Percentiles rank a stretch among this genome's conserved stretches.
Evolutionary conservation across 495 filamentous ascomycete genomes (phyloP).

Genomic region (Neurospora sp.): DNA sequence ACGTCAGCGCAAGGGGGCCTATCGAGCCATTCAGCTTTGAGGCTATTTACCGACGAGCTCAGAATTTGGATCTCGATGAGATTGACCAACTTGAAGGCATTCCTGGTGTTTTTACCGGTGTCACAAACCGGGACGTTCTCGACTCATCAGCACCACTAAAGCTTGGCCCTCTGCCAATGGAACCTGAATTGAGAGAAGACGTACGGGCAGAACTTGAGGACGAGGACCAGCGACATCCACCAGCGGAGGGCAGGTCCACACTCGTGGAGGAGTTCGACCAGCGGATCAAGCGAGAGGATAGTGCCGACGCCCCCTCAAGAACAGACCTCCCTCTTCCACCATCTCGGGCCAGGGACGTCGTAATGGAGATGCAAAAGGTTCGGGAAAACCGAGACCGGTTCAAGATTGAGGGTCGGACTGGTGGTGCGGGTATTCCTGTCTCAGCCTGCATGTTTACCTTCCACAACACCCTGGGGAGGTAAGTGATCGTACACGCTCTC

Average conservation of each 20-base stretch:
- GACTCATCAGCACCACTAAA: slow-evolving; percentile 48
- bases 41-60: slow-evolving; percentile 56
- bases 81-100: slow-evolving; percentile 87
- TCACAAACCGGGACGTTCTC: slow-evolving; percentile 61
- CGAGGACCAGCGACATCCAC: slow-evolving; percentile 62
- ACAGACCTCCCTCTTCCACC: slow-evolving; percentile 75
- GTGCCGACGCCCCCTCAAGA: slow-evolving; percentile 68
- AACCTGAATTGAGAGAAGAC: slow-evolving; percentile 66
- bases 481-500: slow-evolving; percentile 19
- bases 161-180: slow-evolving; percentile 73
- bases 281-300: slow-evolving; percentile 82
- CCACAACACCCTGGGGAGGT: slow-evolving; percentile 90
- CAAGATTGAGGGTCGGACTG: slow-evolving; percentile 67
- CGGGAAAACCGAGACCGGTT: slow-evolving; percentile 87
- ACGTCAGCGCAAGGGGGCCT: slow-evolving; percentile 61
- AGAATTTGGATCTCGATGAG: slow-evolving; percentile 46
- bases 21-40: slow-evolving; percentile 75
- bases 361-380: slow-evolving; percentile 90
- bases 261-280: slow-evolving; percentile 70
- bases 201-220: slow-evolving; percentile 75
- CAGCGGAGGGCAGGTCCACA: slow-evolving; percentile 49
- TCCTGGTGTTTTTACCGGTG: slow-evolving; percentile 79
- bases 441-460: slow-evolving; percentile 95
- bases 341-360: slow-evolving; percentile 75
- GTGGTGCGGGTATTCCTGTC: slow-evolving; percentile 67